Conservation (phyloP, 352 stramenopile species). For the Globisporangium orthogonon region DNA sequence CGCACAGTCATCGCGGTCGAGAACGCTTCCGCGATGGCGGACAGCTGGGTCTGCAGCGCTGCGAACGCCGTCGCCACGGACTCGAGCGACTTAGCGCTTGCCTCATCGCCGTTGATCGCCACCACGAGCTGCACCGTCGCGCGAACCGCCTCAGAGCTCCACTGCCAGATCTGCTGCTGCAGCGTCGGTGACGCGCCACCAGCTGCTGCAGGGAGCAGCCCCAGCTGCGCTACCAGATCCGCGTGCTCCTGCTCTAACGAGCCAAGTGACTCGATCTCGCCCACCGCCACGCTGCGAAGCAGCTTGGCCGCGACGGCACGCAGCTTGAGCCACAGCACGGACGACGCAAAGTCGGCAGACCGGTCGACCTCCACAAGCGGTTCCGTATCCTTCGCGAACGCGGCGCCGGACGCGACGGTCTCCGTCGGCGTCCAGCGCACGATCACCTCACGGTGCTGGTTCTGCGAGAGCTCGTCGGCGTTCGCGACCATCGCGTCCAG, state of each 20-base stretch:
- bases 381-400: constrained; percentile 31
- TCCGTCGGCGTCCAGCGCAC: constrained; percentile 53
- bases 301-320: constrained; percentile 44
- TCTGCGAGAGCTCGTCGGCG: constrained; percentile 38
- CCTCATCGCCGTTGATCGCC: neutral
- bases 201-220: constrained; percentile 3
- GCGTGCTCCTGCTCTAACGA: constrained; percentile 28
- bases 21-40: constrained; percentile 19
- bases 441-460: constrained; percentile 76
- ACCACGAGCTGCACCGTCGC: constrained; percentile 7
- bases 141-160: constrained; percentile 27
- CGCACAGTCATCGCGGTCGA: constrained; percentile 9
- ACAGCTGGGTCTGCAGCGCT: constrained; percentile 25
- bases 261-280: constrained; percentile 21
- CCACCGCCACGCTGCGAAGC: constrained; percentile 25
- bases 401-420: constrained; percentile 25
- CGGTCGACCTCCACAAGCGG: constrained; percentile 63
- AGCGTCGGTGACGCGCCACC: constrained; percentile 12
- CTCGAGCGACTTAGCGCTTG: neutral
- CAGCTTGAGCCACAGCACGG: constrained; percentile 60
- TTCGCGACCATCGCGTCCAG: constrained; percentile 37
- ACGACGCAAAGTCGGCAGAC: constrained; percentile 37
- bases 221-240: constrained; percentile 13
- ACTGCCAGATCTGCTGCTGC: constrained; percentile 46
- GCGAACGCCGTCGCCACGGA: constrained; percentile 14